Base-by-base conservation (phyloP, 768 basidiomycete genomes). In the Suillus bovinus region DNA sequence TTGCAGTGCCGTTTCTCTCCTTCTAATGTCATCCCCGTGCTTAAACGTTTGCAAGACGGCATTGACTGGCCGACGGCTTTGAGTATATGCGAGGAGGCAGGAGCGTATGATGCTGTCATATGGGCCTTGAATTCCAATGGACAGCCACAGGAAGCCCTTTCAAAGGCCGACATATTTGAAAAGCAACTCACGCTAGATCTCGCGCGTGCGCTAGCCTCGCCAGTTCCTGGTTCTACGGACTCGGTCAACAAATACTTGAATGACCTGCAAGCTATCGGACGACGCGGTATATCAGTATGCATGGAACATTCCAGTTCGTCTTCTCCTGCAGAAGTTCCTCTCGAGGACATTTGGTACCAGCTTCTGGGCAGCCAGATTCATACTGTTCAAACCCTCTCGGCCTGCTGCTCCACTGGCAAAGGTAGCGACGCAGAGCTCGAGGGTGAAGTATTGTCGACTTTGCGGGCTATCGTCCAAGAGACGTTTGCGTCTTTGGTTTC, bases 291-390 rank as follows among this genome's bases (percentile, higher is more conserved):
- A 4, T 74, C 79, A 2, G 81, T 96, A 31, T 97, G 94, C 72
- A 74, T 89, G 42, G 82, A 86, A 59, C 86, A 84, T 58, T 92
- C 91, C 5, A 78, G 78, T 61, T 73, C 67, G 31, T 70, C 73
- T 14, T 76, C 77, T 22, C 72, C 78, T 11, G 74, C 69, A 34
- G 74, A 81, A 33, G 70, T 82, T 61, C 77, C 82, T 44, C 67
- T 87, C 17, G 95, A 97, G 70, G 92, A 96, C 65, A 84, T 94
- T 66, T 99, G 95, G 95, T 93, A 94, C 73, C 84, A 86, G 64
- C 78, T 97, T 1, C 81, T 99, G 36, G 86, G 86, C 68, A 87
- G 89, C 63, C 90, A 97, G 70, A 88, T 97, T 59, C 83, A 86
- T 57, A 83, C 85, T 38, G 88, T 96, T 10, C 94, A 96, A 66